Evolutionary conservation across 768 basidiomycete species (phyloP).

Genomic region (Naganishia randhawae): DNA sequence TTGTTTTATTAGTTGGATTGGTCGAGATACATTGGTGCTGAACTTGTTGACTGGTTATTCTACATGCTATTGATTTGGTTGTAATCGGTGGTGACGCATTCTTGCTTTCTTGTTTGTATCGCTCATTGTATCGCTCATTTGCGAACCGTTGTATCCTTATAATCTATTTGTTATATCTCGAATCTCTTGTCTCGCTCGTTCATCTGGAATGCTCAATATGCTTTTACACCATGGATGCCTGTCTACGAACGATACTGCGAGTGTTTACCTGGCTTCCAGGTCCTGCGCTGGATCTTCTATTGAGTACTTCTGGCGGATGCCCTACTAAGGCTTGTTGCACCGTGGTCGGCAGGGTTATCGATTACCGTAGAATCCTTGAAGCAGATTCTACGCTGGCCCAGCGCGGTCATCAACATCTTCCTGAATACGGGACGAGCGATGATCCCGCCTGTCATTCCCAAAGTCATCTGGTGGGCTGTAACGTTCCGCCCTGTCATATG

Average conservation of each 20-base stretch:
- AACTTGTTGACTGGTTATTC: constrained; percentile 8
- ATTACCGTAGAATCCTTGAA: constrained; percentile 25
- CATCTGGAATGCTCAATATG: neutral
- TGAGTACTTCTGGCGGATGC: neutral
- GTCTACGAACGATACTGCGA: too few species aligned
- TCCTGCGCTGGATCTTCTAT: too few species aligned
- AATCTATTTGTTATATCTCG: neutral
- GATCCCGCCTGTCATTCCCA: constrained; percentile 38
- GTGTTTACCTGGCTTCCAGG: too few species aligned
- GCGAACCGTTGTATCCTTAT: neutral
- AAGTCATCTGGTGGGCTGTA: constrained; percentile 26
- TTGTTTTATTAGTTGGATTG: neutral
- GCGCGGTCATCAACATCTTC: constrained; percentile 27
- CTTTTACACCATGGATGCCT: too few species aligned
- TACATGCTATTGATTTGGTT: neutral
- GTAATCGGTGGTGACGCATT: neutral
- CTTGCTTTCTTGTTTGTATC: neutral
- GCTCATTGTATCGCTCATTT: neutral
- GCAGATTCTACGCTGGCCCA: constrained; percentile 27
- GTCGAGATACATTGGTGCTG: neutral
- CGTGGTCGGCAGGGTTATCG: constrained; percentile 11
- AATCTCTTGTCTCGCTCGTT: neutral
- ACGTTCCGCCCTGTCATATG: neutral
- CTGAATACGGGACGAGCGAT: constrained; percentile 32
- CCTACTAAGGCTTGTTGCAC: neutral